Conservation (phyloP, 2,329 filamentous ascomycete species). For the Leptodontidium sp. region DNA sequence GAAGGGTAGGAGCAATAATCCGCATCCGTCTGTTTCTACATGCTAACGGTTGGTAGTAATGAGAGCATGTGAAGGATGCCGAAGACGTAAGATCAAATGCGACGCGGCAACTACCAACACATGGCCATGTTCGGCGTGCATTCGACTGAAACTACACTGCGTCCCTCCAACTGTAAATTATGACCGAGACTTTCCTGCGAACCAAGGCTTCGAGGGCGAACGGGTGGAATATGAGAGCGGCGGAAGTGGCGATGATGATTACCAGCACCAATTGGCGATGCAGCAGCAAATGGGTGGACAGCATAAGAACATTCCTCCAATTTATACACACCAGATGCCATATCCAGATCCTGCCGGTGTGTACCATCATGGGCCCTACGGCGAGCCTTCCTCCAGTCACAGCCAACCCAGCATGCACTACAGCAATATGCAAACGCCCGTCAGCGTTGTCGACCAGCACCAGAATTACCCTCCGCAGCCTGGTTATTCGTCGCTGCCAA, state of each 20-base stretch:
- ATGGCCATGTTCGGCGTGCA: slow-evolving; percentile 96
- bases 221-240: slow-evolving; percentile 54
- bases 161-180: slow-evolving; percentile 70
- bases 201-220: slow-evolving; percentile 58
- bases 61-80: slow-evolving; percentile 95
- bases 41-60: slow-evolving; percentile 71
- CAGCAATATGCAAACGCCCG: slow-evolving; percentile 57
- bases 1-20: slow-evolving; percentile 72
- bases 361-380: slow-evolving; percentile 51
- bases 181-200: slow-evolving; percentile 44
- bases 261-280: slow-evolving; percentile 63
- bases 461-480: slow-evolving; percentile 57
- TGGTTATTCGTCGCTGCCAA: slow-evolving; percentile 63
- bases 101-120: slow-evolving; percentile 96
- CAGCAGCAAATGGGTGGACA: slow-evolving; percentile 52
- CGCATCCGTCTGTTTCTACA: background rate
- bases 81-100: slow-evolving; percentile 96
- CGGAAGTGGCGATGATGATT: slow-evolving; percentile 55
- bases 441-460: slow-evolving; percentile 59
- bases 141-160: slow-evolving; percentile 90
- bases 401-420: slow-evolving; percentile 61
- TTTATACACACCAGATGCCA: slow-evolving; percentile 58
- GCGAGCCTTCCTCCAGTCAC: slow-evolving; percentile 51
- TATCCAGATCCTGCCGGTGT: slow-evolving; percentile 55
- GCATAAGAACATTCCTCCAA: slow-evolving; percentile 48